Base-by-base conservation (phyloP, 805 yeast species). In the Kregervanrija fluxuum region DNA sequence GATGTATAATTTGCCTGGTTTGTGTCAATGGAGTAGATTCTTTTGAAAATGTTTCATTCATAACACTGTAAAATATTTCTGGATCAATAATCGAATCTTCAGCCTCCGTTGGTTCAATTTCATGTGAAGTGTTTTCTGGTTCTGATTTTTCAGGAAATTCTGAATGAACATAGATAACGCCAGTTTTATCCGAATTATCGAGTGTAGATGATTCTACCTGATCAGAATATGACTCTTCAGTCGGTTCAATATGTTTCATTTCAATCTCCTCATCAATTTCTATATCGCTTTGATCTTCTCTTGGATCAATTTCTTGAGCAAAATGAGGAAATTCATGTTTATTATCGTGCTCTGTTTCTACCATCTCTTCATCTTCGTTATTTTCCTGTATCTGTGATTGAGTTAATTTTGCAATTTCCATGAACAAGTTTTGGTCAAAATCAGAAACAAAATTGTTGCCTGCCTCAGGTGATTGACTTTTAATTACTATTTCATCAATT, bases 11-110 rank as follows among this genome's bases (percentile, higher is more conserved):
- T 38, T 35, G n/a, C 10, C n/a, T 37, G 11, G 36, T 28, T 15
- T 11, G 28, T 14, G 32, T 35, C 11, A 5, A 3, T 14, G 15
- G 32, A 3, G 6, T 17, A 28, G 4, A 31, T 12, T 10, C 22
- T n/a, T 33, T 8, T 14, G 16, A 28, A 6, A 32, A 34, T 10
- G 44, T 37, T 12, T 40, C 40, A n/a, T 44, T 45, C 3, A 47
- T 33, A 11, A 51, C 49, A 1, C 50, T 47, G n/a, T 49, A 43
- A 32, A 41, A 47, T 5, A 47, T 15, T 2, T 35, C 37, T 9
- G 47, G 41, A 34, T 49, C 48, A 11, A 35, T 33, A 3, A 38
- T 28, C 11, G 48, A 13, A 16, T 30, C 43, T 8, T 34, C 45
- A 6, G 41, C 28, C 15, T n/a, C 31, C 4, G 34, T 12, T 33